Evolutionary conservation across 768 basidiomycete species (phyloP).

Genomic region (Sutorius australiensis): DNA sequence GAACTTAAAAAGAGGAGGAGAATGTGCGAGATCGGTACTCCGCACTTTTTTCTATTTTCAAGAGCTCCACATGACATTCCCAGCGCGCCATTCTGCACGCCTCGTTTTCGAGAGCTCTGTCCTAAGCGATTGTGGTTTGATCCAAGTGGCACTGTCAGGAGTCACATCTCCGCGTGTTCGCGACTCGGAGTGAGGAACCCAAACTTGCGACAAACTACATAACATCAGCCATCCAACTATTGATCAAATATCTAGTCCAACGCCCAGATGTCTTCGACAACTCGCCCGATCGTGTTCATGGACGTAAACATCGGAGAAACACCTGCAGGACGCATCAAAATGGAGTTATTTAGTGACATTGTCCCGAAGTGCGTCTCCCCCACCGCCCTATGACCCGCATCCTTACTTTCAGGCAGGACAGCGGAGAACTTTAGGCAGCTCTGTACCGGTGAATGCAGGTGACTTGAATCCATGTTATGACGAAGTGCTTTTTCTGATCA

Average conservation of each 20-base stretch:
- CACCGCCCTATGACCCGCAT: background rate
- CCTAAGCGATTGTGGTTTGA: background rate
- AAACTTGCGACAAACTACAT: too few relatives aligned
- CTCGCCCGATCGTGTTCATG: conserved; percentile 93
- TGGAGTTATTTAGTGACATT: conserved; percentile 95
- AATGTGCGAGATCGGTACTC: conserved; percentile 7
- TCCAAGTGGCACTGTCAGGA: background rate
- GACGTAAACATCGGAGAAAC: conserved; percentile 97
- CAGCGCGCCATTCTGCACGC: background rate
- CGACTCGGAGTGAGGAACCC: background rate
- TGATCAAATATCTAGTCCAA: background rate
- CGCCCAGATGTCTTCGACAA: conserved; percentile 40
- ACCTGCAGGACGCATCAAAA: conserved; percentile 90
- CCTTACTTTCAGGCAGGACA: conserved; percentile 51
- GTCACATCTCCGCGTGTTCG: background rate
- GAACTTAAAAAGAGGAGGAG: background rate
- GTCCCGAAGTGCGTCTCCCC: conserved; percentile 74
- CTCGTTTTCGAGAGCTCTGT: conserved; percentile 4
- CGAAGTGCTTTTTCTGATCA: conserved; percentile 4
- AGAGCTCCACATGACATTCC: background rate
- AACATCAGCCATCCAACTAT: background rate
- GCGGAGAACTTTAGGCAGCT: conserved; percentile 97
- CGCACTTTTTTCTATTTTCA: conserved; percentile 6
- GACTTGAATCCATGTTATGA: conserved; percentile 15
- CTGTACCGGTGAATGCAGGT: conserved; percentile 97